Percentiles rank a stretch among this genome's conserved stretches.
phyloP scores from a whole-genome alignment of 352 stramenopile genomes.

The Pythium myriotylum region DNA sequence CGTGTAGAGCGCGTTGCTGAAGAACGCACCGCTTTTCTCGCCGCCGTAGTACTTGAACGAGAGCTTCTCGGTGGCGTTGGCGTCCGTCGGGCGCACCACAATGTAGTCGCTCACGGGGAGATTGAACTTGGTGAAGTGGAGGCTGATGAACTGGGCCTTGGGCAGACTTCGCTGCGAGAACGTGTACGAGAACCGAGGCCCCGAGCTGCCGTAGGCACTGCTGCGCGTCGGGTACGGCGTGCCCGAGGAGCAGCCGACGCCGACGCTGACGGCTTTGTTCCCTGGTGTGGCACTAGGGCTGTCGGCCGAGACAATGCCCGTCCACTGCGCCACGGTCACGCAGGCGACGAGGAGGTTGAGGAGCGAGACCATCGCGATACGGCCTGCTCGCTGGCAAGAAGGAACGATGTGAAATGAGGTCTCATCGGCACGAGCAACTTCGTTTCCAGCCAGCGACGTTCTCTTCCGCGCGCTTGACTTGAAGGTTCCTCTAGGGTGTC shows the following conservation, averaged over 20 bases:
- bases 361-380: no score
- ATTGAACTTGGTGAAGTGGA: conserved; percentile 73
- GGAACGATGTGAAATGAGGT: no score
- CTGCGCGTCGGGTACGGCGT: conserved; percentile 11
- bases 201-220: conserved; percentile 18
- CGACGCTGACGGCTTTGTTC: conserved; percentile 38
- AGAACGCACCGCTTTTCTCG: conserved; percentile 32
- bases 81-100: conserved; percentile 38
- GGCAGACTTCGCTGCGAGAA: conserved; percentile 35
- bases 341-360: no score
- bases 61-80: conserved; percentile 29
- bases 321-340: no score
- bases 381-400: no score
- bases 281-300: conserved; percentile 23
- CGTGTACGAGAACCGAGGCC: conserved; percentile 39
- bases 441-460: no score
- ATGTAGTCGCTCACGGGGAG: conserved; percentile 62
- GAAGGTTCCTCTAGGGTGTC: not conserved
- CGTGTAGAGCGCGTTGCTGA: conserved; percentile 38
- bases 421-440: no score
- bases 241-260: conserved; percentile 46
- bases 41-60: conserved; percentile 45
- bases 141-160: conserved; percentile 53
- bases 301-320: no score
- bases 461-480: not conserved